phyloP scores from a whole-genome alignment of 352 stramenopile species.

The Globisporangium paddicum region DNA sequence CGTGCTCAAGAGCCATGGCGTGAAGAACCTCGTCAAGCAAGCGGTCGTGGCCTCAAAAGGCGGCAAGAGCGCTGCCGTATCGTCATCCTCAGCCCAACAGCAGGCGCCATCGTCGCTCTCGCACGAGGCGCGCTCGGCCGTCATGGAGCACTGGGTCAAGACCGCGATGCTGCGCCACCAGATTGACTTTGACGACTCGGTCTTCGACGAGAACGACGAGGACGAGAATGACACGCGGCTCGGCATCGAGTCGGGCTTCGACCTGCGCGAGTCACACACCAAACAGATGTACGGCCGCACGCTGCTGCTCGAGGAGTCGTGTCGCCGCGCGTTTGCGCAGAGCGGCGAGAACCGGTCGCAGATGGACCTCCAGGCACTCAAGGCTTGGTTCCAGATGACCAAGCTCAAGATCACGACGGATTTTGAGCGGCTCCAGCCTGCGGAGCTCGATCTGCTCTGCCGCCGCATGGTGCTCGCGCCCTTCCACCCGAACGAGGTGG shows the following conservation, averaged over 20 bases:
- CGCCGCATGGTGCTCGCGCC: constrained; percentile 46
- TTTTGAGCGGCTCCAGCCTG: constrained; percentile 53
- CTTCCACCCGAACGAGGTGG: constrained; percentile 44
- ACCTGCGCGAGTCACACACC: constrained; percentile 24
- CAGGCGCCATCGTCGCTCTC: background rate
- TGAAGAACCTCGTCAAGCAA: constrained; percentile 61
- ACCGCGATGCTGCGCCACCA: constrained; percentile 31
- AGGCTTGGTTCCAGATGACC: constrained; percentile 69
- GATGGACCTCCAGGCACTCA: constrained; percentile 54
- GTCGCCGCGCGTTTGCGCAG: constrained; percentile 45
- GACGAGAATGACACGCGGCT: constrained; percentile 20
- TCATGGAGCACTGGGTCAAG: constrained; percentile 65
- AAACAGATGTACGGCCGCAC: constrained; percentile 49
- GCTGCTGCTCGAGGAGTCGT: constrained; percentile 68
- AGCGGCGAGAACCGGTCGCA: constrained; percentile 49
- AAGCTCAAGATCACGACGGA: constrained; percentile 75
- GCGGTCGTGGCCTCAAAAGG: constrained; percentile 20
- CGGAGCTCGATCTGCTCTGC: constrained; percentile 58
- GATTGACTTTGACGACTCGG: constrained; percentile 9
- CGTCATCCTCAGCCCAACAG: background rate
- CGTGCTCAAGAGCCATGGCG: constrained; percentile 46
- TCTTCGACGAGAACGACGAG: constrained; percentile 17
- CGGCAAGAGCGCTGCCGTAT: background rate
- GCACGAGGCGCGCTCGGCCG: constrained; percentile 31
- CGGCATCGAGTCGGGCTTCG: constrained; percentile 39